phyloP scores from a whole-genome alignment of 306 rosid genomes.

The Casuarina cunninghamiana region DNA sequence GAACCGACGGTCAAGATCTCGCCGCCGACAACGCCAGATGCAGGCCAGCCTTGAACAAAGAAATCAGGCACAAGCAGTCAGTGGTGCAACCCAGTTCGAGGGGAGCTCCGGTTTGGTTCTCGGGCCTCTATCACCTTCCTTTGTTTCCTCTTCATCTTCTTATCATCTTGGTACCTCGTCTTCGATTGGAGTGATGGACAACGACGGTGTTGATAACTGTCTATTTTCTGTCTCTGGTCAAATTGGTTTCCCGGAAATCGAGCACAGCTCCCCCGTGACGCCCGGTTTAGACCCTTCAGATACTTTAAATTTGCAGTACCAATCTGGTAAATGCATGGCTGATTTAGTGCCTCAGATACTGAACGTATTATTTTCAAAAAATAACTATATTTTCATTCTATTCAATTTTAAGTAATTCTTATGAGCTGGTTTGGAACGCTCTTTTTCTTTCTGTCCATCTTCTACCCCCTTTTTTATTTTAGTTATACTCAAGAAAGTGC shows the following conservation, averaged over 20 bases:
- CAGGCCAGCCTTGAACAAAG: slow-evolving; percentile 56
- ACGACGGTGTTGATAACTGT: slow-evolving; percentile 24
- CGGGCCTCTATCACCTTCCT: slow-evolving; percentile 17
- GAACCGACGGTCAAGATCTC: slow-evolving; percentile 90
- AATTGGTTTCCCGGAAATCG: slow-evolving; percentile 54
- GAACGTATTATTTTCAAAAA: neutral
- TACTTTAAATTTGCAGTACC: slow-evolving; percentile 49
- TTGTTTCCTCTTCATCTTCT: slow-evolving; percentile 22
- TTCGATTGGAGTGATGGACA: slow-evolving; percentile 27
- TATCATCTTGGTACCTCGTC: slow-evolving; percentile 45
- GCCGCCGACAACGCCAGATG: slow-evolving; percentile 94
- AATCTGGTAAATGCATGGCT: slow-evolving; percentile 60
- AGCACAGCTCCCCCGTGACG: slow-evolving; percentile 45
- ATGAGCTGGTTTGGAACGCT: neutral
- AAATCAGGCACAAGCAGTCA: slow-evolving; percentile 20
- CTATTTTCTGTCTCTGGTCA: slow-evolving; percentile 49
- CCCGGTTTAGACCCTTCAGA: slow-evolving; percentile 43
- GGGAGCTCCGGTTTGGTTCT: slow-evolving; percentile 16
- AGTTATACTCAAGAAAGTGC: neutral
- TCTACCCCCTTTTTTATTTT: no score
- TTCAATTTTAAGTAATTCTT: neutral
- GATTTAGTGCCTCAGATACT: neutral
- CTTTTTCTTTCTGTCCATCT: neutral
- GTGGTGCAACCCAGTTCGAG: slow-evolving; percentile 46
- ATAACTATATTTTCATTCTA: neutral